phyloP scores from a whole-genome alignment of 352 stramenopile genomes.

The Phytopythium vexans region DNA sequence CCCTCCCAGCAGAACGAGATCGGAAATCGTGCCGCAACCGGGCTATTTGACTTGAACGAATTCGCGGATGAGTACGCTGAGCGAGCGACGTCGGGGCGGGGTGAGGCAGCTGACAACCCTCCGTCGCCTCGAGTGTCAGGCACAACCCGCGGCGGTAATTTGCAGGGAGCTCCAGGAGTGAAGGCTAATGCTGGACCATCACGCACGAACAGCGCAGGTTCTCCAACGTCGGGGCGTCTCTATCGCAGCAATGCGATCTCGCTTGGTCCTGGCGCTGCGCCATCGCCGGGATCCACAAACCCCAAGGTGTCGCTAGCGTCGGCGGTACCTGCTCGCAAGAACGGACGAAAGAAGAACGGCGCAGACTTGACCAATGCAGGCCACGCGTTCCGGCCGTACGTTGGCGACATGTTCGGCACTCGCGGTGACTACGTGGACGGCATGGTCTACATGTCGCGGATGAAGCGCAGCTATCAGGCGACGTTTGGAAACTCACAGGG shows the following conservation, averaged over 20 bases:
- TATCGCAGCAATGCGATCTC: slow-evolving; percentile 8
- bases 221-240: not conserved
- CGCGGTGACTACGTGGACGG: slow-evolving; percentile 81
- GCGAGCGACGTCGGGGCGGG: slow-evolving; percentile 24
- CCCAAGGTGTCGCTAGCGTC: slow-evolving; percentile 12
- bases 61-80: slow-evolving; percentile 66
- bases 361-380: slow-evolving; percentile 24
- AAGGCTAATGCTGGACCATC: too few relatives aligned
- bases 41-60: slow-evolving; percentile 40
- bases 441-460: slow-evolving; percentile 86
- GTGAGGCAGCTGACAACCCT: not conserved
- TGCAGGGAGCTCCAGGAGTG: slow-evolving; percentile 1
- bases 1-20: not conserved
- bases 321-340: slow-evolving; percentile 29
- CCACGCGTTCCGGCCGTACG: slow-evolving; percentile 58
- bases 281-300: slow-evolving; percentile 2
- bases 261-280: not conserved
- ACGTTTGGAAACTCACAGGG: slow-evolving; percentile 18
- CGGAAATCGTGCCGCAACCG: not conserved
- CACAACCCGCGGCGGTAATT: slow-evolving; percentile 6
- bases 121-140: not conserved
- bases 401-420: slow-evolving; percentile 78
- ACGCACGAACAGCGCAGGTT: too few relatives aligned
- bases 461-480: slow-evolving; percentile 67
- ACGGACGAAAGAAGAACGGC: slow-evolving; percentile 37